Evolutionary conservation across 176 grass and related monocot species (phyloP), one percentile per base, ranked within the genome.

Genomic region (Cenchrus fungigraminus): DNA sequence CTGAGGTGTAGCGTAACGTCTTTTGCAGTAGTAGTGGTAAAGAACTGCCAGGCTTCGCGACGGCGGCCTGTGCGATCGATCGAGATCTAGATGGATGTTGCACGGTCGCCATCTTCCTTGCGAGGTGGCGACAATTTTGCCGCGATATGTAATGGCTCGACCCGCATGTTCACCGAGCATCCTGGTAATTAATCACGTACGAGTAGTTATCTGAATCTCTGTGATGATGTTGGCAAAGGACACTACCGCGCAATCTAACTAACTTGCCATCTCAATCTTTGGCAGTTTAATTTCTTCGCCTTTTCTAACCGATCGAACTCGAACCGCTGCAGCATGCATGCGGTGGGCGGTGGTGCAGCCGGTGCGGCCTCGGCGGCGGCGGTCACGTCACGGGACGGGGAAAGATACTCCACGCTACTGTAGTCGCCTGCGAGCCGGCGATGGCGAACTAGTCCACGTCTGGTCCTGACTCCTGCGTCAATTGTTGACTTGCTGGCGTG

Each of bases 71-170:
- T 64, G 84, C 43, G 14, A 54, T 15, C 29, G 40, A 49, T 46
- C 45, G 45, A 46, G 45, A 49, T 46, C 45, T 3, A 46, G 45
- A 46, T 82, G 50, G 20, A 34, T 67, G 45, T 75, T 74, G 72
- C 86, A 52, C 40, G 73, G 54, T 88, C 68, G 72, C 44, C 73
- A 43, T 83, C 80, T 43, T 71, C n/a, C 19, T 40, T 4, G 12
- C 57, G 17, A 44, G 63, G 65, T 70, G 65, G 42, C 20, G 55
- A 71, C 86, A 63, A 20, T 88, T 88, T 88, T 83, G 73, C 79
- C 20, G 86, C 71, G 61, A 69, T 60, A 55, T 82, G 79, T 87
- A 61, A 82, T 13, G 42, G 25, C 66, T 68, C 34, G 19, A 17
- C 44, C 8, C 71, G 56, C 82, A 29, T 53, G 12, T 50, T 80